Base-by-base conservation (phyloP, 73 alveolate species). In the Stentor coeruleus region DNA sequence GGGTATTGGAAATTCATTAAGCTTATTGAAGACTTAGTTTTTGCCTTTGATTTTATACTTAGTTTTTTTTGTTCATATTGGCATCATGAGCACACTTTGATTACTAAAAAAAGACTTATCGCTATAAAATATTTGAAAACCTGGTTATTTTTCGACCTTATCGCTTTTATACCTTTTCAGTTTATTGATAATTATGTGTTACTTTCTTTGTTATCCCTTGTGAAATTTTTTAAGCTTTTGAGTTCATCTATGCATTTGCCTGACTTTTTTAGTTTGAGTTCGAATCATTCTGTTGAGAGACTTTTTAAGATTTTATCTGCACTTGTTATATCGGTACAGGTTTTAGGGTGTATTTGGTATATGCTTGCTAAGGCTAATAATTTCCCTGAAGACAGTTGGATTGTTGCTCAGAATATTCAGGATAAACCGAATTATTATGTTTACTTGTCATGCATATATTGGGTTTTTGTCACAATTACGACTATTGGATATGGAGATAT, bases 401-500 rank as follows among this genome's bases (percentile, higher is more conserved):
- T 83, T 35, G 38, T 59, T 40, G 38, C 59, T 0, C 3, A 33
- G 3, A 72, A 33, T 3, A 42, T 84, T 75, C 74, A 39, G 74
- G 85, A 89, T 49, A 75, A 57, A n/a, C 74, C 60, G 35, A 73
- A 74, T 35, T 31, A 39, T n/a, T 57, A 41, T 39, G 41, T 76
- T 84, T 91, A 87, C 79, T 33, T 91, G 6, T 57, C 93, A 38
- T 59, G 89, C 4, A 59, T 88, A 11, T 91, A 91, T 76, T 91
- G 94, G 92, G 96, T 91, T 1, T 81, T 85, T 14, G 88, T 72
- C 41, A 91, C 96, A 33, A 59, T 59, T 38, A 85, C 90, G 1
- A 91, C 96, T 83, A 87, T 84, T 3, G 96, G 96, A 35, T 91
- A 84, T 72, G 96, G 96, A 3, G 96, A 91, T 59, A 91, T 91